A percentile compares a stretch with the other conserved stretches of the same genome.
Conservation (phyloP, 2,329 filamentous ascomycete genomes). For the Venturiaceae sp. region DNA sequence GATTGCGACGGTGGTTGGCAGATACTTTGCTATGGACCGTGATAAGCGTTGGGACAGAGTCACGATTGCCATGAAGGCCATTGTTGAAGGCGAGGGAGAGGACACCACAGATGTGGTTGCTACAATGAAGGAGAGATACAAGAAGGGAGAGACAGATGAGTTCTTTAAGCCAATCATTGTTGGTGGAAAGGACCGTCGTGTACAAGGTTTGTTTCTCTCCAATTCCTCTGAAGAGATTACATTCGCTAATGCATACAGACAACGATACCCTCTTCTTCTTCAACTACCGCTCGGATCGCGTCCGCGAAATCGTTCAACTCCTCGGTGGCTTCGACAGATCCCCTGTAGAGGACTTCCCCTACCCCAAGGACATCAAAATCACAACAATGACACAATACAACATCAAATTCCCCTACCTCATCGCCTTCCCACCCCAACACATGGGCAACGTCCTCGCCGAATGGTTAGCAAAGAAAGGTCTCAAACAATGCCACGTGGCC, state of each 20-base stretch:
- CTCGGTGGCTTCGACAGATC: slow-evolving; percentile 88
- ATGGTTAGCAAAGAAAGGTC: slow-evolving; percentile 80
- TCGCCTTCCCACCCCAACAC: slow-evolving; percentile 87
- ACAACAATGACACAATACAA: slow-evolving; percentile 99
- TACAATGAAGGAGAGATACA: slow-evolving; percentile 81
- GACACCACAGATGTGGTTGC: slow-evolving; percentile 73
- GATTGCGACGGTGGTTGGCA: slow-evolving; percentile 85
- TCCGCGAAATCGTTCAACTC: slow-evolving; percentile 90
- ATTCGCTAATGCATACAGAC: slow-evolving; percentile 41
- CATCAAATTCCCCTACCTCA: slow-evolving; percentile 79
- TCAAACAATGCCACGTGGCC: slow-evolving; percentile 91
- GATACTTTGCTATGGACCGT: slow-evolving; percentile 98
- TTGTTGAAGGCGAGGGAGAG: slow-evolving; percentile 82
- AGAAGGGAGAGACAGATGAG: slow-evolving; percentile 84
- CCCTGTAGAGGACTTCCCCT: slow-evolving; percentile 81
- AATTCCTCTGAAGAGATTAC: neutral
- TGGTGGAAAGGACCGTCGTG: slow-evolving; percentile 72
- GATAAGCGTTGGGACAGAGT: slow-evolving; percentile 98
- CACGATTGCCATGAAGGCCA: slow-evolving; percentile 78
- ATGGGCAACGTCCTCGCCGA: slow-evolving; percentile 99
- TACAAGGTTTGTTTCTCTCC: slow-evolving; percentile 57
- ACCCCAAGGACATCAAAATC: slow-evolving; percentile 77
- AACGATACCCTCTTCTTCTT: slow-evolving; percentile 97
- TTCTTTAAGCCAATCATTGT: slow-evolving; percentile 98
- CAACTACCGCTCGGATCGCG: slow-evolving; percentile 99